Evolutionary conservation across 1,284 basidiomycete genomes (phyloP), one percentile per base, ranked within the genome.

Genomic region (Ustilago nuda): DNA sequence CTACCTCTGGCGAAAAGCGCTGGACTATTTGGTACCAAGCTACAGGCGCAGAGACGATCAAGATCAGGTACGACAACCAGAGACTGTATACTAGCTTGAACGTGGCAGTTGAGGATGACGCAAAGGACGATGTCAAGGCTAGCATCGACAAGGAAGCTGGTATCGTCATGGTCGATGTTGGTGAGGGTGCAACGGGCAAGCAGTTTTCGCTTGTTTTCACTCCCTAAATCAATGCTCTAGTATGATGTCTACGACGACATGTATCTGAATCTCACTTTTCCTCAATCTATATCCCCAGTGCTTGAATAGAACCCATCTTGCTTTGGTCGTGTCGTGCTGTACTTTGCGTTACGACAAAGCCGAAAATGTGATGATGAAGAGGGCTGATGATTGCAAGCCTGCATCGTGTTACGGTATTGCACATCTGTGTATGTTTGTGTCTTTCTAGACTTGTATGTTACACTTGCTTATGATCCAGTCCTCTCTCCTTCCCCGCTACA

Each of bases 1-100:
- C 75, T 12, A 68, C 64, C 1, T 55, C 53, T 4, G 82, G 79
- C 48, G 77, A 72, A 27, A 77, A 76, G 58, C 61, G 41, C 45
- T 83, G 82, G 82, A 72, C 74, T 27, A 56, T 76, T 46, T 74
- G 72, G 66, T 83, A 79, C 74, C 68, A 61, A 13, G 61, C 66
- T 19, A 50, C 17, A 3, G 79, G 73, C 32, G 63, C 54, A 39
- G 82, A 83, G 35, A 67, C 41, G 33, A 23, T 83, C 51, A 65
- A 66, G 53, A 50, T 82, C 56, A 70, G 65, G 50, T 83, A 72
- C 51, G 82, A 83, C 59, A 66, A 67, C 57, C 41, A 74, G 54
- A 63, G 77, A 15, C 71, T 83, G 50, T 82, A 83, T 70, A 43
- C 70, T 19, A 52, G 45, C 45, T 68, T 81, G 56, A 55, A 79